Percentiles rank a stretch among this genome's conserved stretches.
Evolutionary conservation across 2,329 filamentous ascomycete species (phyloP).

Genomic region (Fusarium lyarnte): DNA sequence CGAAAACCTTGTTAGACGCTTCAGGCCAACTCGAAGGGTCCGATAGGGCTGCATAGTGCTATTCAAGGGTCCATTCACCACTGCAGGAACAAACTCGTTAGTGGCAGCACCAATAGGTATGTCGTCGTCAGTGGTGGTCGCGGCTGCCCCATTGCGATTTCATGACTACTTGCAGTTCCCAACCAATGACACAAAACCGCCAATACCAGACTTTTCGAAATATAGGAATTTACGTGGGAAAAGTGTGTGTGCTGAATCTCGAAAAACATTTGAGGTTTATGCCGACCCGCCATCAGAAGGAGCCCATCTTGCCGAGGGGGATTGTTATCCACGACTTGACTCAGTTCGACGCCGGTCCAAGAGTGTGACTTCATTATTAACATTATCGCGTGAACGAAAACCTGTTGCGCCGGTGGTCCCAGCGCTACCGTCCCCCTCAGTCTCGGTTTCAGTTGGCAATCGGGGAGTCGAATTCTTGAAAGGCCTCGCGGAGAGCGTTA

Average conservation of each 20-base stretch:
- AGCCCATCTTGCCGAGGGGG: constrained; percentile 25
- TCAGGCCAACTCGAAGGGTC: constrained; percentile 19
- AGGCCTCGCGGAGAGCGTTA: constrained; percentile 26
- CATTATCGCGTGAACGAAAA: constrained; percentile 11
- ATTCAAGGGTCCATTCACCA: constrained; percentile 23
- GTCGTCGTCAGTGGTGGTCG: constrained; percentile 23
- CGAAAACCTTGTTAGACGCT: constrained; percentile 19
- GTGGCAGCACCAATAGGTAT: constrained; percentile 17
- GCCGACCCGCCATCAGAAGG: constrained; percentile 11
- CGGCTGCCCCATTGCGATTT: constrained; percentile 23
- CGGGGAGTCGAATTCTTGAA: constrained; percentile 34
- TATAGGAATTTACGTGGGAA: constrained; percentile 49
- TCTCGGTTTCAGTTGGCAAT: constrained; percentile 31
- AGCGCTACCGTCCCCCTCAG: constrained; percentile 13
- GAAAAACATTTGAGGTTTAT: constrained; percentile 45
- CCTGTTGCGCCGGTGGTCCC: constrained; percentile 5
- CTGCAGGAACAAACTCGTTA: constrained; percentile 35
- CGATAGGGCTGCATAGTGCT: constrained; percentile 38
- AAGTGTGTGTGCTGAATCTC: constrained; percentile 45
- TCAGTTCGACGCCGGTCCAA: constrained; percentile 41
- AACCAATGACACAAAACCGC: constrained; percentile 25
- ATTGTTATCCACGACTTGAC: constrained; percentile 40
- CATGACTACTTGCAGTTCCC: constrained; percentile 24
- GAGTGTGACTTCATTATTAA: constrained; percentile 36
- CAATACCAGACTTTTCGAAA: constrained; percentile 41